Conservation (phyloP, 768 basidiomycete species). For the Trametes coccinea region DNA sequence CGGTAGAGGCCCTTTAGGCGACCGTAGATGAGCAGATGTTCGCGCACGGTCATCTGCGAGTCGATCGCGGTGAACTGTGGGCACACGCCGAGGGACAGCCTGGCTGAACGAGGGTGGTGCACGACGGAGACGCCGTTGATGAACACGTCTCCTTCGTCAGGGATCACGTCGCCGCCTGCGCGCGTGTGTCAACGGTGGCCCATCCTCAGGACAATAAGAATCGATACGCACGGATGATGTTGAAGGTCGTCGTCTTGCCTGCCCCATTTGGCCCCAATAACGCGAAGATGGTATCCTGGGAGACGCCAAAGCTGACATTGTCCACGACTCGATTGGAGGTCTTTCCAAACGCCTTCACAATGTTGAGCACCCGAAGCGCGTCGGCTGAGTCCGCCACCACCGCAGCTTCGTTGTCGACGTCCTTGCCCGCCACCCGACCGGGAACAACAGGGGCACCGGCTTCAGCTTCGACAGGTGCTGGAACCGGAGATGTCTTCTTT, state of each 20-base stretch:
- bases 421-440: constrained; percentile 31
- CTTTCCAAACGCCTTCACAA: constrained; percentile 58
- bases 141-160: constrained; percentile 66
- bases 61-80: constrained; percentile 87
- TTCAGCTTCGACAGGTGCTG: neutral
- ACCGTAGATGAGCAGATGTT: constrained; percentile 73
- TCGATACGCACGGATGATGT: constrained; percentile 64
- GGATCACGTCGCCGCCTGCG: constrained; percentile 65
- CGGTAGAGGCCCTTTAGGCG: constrained; percentile 65
- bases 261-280: constrained; percentile 82
- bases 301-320: constrained; percentile 69
- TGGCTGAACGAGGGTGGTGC: constrained; percentile 60
- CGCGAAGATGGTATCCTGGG: constrained; percentile 64
- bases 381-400: constrained; percentile 51
- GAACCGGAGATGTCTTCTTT: neutral
- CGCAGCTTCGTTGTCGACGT: constrained; percentile 57
- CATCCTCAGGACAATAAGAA: neutral
- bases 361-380: constrained; percentile 58
- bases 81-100: constrained; percentile 75
- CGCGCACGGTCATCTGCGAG: constrained; percentile 71
- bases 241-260: constrained; percentile 81
- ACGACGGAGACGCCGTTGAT: constrained; percentile 69
- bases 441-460: neutral
- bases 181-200: neutral
- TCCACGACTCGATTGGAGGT: constrained; percentile 60